phyloP scores from a whole-genome alignment of 1,284 basidiomycete species.

The Erythrobasidium hasegawianum region DNA sequence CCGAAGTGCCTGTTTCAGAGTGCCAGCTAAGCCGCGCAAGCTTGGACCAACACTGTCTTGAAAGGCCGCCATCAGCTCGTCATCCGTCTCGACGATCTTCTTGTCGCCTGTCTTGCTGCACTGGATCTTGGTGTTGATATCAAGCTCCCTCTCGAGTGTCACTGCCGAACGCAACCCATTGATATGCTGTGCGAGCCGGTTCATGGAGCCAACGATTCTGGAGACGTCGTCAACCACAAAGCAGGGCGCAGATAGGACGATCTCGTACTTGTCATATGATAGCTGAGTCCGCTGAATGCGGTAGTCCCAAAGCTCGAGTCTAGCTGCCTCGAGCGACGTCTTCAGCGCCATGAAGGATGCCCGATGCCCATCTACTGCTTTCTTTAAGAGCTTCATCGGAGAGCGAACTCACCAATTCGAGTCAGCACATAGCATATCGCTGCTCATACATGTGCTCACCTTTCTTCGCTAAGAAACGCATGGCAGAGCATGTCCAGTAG shows the following conservation, averaged over 20 bases:
- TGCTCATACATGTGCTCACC: too few relatives aligned
- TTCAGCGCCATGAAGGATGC: slow-evolving; percentile 79
- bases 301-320: slow-evolving; percentile 66
- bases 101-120: slow-evolving; percentile 9
- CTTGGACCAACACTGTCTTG: slow-evolving; percentile 75
- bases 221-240: not conserved
- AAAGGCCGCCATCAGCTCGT: slow-evolving; percentile 57
- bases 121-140: slow-evolving; percentile 51
- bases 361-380: slow-evolving; percentile 61
- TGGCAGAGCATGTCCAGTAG: slow-evolving; percentile 72
- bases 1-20: slow-evolving; percentile 56
- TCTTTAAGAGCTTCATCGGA: slow-evolving; percentile 35
- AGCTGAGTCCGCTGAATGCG: slow-evolving; percentile 53
- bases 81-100: slow-evolving; percentile 17
- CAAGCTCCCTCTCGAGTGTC: slow-evolving; percentile 70
- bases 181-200: slow-evolving; percentile 84
- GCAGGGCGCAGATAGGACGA: not conserved
- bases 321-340: slow-evolving; percentile 74
- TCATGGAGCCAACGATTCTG: slow-evolving; percentile 69
- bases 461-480: slow-evolving; percentile 71
- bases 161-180: slow-evolving; percentile 80
- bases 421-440: too few relatives aligned
- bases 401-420: too few relatives aligned
- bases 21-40: slow-evolving; percentile 69
- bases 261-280: slow-evolving; percentile 64